Percentiles rank a stretch among this genome's conserved stretches.
These are phyloP conservation scores for Phytophthora cryptogea DNA, from an alignment of 352 stramenopile genomes.

Conservation along the genomic window DNA sequence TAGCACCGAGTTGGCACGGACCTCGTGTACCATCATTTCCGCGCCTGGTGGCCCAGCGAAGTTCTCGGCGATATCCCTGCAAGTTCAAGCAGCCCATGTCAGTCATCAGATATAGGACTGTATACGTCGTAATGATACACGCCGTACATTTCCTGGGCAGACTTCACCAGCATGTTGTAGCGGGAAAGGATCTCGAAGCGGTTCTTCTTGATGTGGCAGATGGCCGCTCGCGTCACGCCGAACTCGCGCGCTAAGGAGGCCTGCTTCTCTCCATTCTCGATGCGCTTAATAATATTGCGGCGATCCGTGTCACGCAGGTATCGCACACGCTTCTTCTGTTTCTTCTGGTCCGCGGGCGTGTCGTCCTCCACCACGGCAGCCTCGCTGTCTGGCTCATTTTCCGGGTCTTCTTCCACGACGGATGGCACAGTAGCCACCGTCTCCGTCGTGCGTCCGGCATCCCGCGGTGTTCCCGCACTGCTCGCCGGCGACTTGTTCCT, in stretches of 20 bases:
- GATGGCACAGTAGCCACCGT: neutral
- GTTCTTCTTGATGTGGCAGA: conserved; percentile 86
- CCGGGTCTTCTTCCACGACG: conserved; percentile 13
- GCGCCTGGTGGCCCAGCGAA: conserved; percentile 26
- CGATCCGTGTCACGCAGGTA: conserved; percentile 66
- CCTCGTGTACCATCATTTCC: conserved; percentile 46
- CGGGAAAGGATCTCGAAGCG: conserved; percentile 70
- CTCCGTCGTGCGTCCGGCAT: no score
- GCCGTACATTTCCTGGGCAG: conserved; percentile 54
- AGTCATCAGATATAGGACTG: no score
- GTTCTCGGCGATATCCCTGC: conserved; percentile 44
- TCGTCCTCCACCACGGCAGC: conserved; percentile 6
- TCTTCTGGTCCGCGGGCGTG: neutral
- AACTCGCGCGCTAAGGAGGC: conserved; percentile 62
- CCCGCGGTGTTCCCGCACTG: neutral
- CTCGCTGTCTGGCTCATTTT: conserved; percentile 9
- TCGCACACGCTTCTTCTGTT: conserved; percentile 49
- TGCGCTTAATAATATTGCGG: conserved; percentile 68
- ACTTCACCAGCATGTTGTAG: conserved; percentile 62
- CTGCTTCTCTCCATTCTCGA: conserved; percentile 72
- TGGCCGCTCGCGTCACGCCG: conserved; percentile 67
- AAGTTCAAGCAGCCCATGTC: neutral
- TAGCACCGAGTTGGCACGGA: conserved; percentile 45
- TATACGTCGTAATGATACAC: no score
- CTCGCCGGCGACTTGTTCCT: conserved; percentile 1